Conservation (phyloP, 345 rosid species). For the Limnanthes douglasii region DNA sequence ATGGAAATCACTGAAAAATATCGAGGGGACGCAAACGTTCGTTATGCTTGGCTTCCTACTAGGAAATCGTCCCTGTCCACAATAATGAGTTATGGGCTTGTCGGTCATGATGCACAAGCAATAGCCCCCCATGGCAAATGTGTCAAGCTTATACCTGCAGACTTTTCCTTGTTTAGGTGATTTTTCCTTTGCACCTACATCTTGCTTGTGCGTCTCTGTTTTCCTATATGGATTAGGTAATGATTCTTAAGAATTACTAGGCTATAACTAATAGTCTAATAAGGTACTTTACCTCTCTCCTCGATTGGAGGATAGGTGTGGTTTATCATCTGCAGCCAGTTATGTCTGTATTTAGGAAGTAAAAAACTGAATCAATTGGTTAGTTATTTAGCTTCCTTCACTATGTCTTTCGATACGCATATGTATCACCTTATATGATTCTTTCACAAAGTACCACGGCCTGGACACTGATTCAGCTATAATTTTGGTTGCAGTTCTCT, state of each 20-base stretch:
- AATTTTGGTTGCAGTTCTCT: conserved; percentile 46
- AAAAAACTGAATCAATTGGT: too few species aligned
- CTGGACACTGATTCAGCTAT: conserved; percentile 5
- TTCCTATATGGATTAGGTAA: not conserved
- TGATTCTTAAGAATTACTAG: too few species aligned
- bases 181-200: not conserved
- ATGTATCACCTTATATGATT: not conserved
- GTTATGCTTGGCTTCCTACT: conserved; percentile 83
- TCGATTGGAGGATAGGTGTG: too few species aligned
- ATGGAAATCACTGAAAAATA: conserved; percentile 39
- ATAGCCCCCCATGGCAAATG: conserved; percentile 58
- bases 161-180: conserved; percentile 53
- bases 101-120: conserved; percentile 46
- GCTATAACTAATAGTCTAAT: too few species aligned
- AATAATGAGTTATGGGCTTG: conserved; percentile 44
- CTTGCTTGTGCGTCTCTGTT: not conserved
- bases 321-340: too few species aligned
- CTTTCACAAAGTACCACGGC: not conserved
- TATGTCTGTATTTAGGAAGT: too few species aligned
- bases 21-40: conserved; percentile 78
- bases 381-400: too few species aligned
- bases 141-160: conserved; percentile 51
- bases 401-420: too few species aligned
- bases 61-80: conserved; percentile 29
- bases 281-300: too few species aligned